These are phyloP conservation scores for Globisporangium viniferum DNA, from an alignment of 352 stramenopile species.

Conservation along the genomic window DNA sequence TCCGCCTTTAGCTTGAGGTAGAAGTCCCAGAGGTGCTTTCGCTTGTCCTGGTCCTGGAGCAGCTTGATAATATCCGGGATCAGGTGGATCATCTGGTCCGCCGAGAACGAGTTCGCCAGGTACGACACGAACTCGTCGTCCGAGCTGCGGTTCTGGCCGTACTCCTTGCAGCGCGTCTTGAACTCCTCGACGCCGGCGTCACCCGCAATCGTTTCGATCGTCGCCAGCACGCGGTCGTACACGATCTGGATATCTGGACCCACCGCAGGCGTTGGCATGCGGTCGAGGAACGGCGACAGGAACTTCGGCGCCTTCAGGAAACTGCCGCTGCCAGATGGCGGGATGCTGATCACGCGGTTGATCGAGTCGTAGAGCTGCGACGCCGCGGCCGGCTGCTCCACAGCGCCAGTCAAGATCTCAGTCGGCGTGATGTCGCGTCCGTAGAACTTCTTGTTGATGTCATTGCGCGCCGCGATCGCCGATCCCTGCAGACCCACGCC, in stretches of 20 bases:
- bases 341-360: constrained; percentile 71
- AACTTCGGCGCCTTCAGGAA: constrained; percentile 56
- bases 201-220: constrained; percentile 64
- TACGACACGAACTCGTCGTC: constrained; percentile 72
- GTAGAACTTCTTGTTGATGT: constrained; percentile 90
- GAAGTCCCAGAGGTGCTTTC: constrained; percentile 80
- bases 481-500: constrained; percentile 79
- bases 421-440: constrained; percentile 81
- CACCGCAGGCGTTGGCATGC: constrained; percentile 66
- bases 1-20: constrained; percentile 76
- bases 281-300: constrained; percentile 64
- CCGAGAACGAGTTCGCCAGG: constrained; percentile 65
- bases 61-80: constrained; percentile 84
- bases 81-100: constrained; percentile 66
- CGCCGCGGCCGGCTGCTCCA: constrained; percentile 78
- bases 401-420: constrained; percentile 78
- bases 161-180: constrained; percentile 85
- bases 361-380: constrained; percentile 82
- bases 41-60: constrained; percentile 78
- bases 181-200: constrained; percentile 70
- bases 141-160: constrained; percentile 76
- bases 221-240: constrained; percentile 78
- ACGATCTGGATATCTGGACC: constrained; percentile 79
- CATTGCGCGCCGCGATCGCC: constrained; percentile 66
- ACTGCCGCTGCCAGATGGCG: constrained; percentile 46